Conservation (phyloP, 2,329 filamentous ascomycete genomes). For the Pezizomycotina sp. region DNA sequence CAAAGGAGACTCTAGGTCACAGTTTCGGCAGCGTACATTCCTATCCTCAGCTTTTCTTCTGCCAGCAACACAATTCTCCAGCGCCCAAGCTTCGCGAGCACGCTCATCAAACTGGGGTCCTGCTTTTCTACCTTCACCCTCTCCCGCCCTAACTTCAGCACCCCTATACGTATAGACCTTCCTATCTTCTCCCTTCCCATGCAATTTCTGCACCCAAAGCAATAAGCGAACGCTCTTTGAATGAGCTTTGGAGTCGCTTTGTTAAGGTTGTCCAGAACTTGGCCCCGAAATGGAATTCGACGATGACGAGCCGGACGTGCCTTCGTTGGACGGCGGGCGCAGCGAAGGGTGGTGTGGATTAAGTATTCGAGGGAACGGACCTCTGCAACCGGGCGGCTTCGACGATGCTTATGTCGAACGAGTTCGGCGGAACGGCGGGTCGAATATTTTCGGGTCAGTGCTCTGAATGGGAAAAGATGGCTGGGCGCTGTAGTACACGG, state of each 20-base stretch:
- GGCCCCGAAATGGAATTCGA: too few relatives aligned
- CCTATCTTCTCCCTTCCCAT: constrained; percentile 34
- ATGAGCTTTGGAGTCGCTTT: not conserved
- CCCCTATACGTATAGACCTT: constrained; percentile 42
- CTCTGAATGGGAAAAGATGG: too few relatives aligned
- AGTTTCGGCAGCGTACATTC: too few relatives aligned
- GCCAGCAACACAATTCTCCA: too few relatives aligned
- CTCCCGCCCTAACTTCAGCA: constrained; percentile 45
- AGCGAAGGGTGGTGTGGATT: not conserved
- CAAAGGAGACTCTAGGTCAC: too few relatives aligned
- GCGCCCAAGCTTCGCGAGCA: constrained; percentile 49
- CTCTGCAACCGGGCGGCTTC: constrained; percentile 51
- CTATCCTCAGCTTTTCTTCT: too few relatives aligned
- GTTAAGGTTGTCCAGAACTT: too few relatives aligned
- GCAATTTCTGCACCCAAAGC: too few relatives aligned
- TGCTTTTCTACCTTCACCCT: constrained; percentile 50
- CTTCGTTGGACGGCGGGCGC: too few relatives aligned
- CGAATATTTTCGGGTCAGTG: constrained; percentile 39
- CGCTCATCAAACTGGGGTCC: constrained; percentile 49
- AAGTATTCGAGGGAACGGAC: constrained; percentile 50
- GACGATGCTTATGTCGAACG: constrained; percentile 53
- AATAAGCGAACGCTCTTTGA: constrained; percentile 38
- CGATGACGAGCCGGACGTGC: too few relatives aligned
- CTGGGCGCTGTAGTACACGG: too few relatives aligned
- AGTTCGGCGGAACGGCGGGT: constrained; percentile 45